Evolutionary conservation across 2,329 filamentous ascomycete genomes (phyloP).

Genomic region (Sporothrix variecibatus): DNA sequence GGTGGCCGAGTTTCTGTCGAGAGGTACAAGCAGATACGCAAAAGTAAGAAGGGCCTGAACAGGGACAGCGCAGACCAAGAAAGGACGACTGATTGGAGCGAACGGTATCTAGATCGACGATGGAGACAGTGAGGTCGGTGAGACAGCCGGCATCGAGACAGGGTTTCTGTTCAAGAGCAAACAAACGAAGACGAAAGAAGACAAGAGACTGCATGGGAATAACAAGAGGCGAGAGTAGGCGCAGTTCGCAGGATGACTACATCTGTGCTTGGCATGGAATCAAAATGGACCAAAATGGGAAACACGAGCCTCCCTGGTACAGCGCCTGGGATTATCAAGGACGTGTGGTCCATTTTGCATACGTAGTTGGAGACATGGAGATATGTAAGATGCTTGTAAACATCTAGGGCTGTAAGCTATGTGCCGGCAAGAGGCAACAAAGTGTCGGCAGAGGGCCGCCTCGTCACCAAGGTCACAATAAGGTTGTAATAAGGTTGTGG

Average conservation of each 20-base stretch:
- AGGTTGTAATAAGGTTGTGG: not conserved
- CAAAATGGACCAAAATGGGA: not conserved
- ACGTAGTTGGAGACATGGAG: not conserved
- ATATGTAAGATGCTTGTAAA: not conserved
- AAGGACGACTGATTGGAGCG: not conserved
- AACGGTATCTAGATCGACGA: constrained; percentile 15
- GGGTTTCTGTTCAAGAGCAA: not conserved
- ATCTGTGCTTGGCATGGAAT: constrained; percentile 1
- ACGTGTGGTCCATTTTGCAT: not conserved
- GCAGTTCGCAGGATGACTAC: constrained; percentile 2
- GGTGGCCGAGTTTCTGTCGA: not conserved
- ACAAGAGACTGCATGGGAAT: not conserved
- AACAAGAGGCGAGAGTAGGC: not conserved
- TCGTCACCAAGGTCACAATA: not conserved
- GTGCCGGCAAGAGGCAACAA: not conserved
- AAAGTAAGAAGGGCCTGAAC: not conserved
- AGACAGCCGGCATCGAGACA: not conserved
- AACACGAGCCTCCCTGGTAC: not conserved
- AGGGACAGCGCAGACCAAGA: not conserved
- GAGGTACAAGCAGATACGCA: not conserved
- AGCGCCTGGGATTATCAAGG: constrained; percentile 3
- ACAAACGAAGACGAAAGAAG: not conserved
- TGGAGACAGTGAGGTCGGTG: not conserved
- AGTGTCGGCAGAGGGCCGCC: not conserved
- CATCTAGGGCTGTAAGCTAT: not conserved